Percentiles rank a stretch among this genome's conserved stretches.
These are phyloP conservation scores for Scenedesmus sp. DNA, from an alignment of 163 green algal genomes.

Conservation along the genomic window DNA sequence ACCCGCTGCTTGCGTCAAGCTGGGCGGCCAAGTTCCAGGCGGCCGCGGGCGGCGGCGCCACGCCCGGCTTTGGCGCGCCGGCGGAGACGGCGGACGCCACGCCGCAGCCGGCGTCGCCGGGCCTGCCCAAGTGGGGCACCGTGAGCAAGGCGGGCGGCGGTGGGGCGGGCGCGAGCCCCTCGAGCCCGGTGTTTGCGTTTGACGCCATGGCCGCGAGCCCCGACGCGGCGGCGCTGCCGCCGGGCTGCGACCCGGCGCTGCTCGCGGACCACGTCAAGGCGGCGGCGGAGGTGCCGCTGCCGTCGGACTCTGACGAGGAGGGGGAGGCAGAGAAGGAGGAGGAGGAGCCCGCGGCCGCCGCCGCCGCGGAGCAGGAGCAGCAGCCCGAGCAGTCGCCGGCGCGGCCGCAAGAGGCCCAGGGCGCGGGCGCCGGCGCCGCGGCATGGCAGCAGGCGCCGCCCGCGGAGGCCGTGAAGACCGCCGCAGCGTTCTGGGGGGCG, in stretches of 20 bases:
- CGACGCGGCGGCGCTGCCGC: not conserved
- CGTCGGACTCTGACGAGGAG: conserved; percentile 28
- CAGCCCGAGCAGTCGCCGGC: not conserved
- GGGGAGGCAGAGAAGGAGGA: not conserved
- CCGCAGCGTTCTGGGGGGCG: not conserved
- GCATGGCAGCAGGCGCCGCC: conserved; percentile 3
- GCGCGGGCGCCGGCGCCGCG: no score
- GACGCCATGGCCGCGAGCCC: not conserved
- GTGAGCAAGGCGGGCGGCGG: not conserved
- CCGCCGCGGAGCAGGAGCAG: conserved; percentile 20
- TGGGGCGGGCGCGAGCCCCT: conserved; percentile 16
- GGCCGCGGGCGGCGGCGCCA: conserved; percentile 18
- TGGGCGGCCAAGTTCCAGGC: conserved; percentile 20
- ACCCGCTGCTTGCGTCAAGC: conserved; percentile 2
- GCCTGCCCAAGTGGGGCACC: conserved; percentile 2
- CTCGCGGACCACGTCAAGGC: conserved; percentile 37
- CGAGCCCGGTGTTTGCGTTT: conserved; percentile 26
- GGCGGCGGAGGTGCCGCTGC: conserved; percentile 31
- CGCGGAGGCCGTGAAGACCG: not conserved
- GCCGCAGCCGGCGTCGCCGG: not conserved
- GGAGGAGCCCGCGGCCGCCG: not conserved
- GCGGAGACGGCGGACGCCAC: not conserved
- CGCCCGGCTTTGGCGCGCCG: not conserved
- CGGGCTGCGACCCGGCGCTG: conserved; percentile 18
- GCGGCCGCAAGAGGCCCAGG: not conserved